Percentiles rank a stretch among this genome's conserved stretches.
These are phyloP conservation scores for Pseudogymnoascus sp. DNA, from an alignment of 2,329 filamentous ascomycete genomes.

Conservation along the genomic window DNA sequence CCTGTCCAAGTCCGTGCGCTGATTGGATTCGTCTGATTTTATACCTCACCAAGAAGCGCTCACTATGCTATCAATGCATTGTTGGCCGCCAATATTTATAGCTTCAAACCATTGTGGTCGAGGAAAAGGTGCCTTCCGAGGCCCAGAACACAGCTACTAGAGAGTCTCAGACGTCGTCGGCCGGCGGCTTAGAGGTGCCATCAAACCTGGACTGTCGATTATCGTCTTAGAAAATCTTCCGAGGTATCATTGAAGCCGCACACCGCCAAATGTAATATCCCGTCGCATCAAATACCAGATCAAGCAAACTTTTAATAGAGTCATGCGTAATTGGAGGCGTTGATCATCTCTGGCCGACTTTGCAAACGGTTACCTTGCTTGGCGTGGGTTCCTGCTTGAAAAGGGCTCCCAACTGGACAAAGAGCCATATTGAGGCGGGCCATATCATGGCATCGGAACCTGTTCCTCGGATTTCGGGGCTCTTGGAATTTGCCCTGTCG, in stretches of 20 bases:
- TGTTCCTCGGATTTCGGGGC: neutral
- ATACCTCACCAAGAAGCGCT: slow-evolving; percentile 5
- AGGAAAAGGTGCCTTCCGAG: neutral
- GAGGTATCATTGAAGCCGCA: neutral
- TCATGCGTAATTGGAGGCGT: neutral
- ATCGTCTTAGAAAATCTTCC: slow-evolving; percentile 2
- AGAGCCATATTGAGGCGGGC: neutral
- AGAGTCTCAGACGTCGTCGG: neutral
- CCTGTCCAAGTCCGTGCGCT: slow-evolving; percentile 1
- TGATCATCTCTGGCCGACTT: neutral
- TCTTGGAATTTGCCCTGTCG: neutral
- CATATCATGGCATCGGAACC: neutral
- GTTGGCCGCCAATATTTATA: neutral
- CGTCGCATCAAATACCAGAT: slow-evolving; percentile 4
- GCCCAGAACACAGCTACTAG: neutral
- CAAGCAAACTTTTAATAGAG: slow-evolving; percentile 3
- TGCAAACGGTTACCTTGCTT: slow-evolving; percentile 7
- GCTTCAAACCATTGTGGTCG: slow-evolving; percentile 4
- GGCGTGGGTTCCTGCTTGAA: slow-evolving; percentile 8
- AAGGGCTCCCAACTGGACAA: neutral
- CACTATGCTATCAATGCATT: slow-evolving; percentile 5
- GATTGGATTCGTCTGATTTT: slow-evolving; percentile 8
- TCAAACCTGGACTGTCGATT: neutral
- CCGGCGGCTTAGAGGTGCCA: neutral
- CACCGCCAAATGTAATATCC: slow-evolving; percentile 8